These are phyloP conservation scores for Heritiera fomes DNA, from an alignment of 345 rosid species.

Conservation along the genomic window DNA sequence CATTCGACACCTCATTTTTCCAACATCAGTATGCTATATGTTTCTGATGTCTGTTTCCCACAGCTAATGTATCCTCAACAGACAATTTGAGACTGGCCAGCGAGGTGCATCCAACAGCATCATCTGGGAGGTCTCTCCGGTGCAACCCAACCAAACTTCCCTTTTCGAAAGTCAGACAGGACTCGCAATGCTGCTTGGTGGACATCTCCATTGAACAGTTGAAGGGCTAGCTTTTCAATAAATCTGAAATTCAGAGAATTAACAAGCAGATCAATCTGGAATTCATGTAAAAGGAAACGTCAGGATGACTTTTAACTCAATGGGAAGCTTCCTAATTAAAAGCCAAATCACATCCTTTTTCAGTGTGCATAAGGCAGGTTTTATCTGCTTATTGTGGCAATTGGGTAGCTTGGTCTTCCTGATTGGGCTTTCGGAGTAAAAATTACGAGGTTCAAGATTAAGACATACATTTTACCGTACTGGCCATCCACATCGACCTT, in stretches of 20 bases:
- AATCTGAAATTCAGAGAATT: slow-evolving; percentile 51
- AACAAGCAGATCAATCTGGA: slow-evolving; percentile 16
- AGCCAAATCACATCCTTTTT: too few relatives aligned
- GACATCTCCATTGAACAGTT: slow-evolving; percentile 77
- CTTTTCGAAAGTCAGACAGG: slow-evolving; percentile 82
- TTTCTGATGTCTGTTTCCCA: slow-evolving; percentile 18
- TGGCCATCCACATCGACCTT: slow-evolving; percentile 12
- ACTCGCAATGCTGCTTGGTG: slow-evolving; percentile 82
- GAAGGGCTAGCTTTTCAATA: slow-evolving; percentile 65
- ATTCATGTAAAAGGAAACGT: neutral
- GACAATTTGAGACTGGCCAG: neutral
- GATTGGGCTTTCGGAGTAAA: neutral
- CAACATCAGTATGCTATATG: neutral
- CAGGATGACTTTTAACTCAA: too few relatives aligned
- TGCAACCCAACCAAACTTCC: slow-evolving; percentile 79
- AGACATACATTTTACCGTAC: slow-evolving; percentile 1
- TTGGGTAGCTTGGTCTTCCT: neutral
- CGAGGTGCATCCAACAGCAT: slow-evolving; percentile 9
- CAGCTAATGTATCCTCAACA: neutral
- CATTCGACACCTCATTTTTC: neutral
- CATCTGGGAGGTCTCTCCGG: slow-evolving; percentile 78
- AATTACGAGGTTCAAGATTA: neutral
- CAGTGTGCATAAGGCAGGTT: too few relatives aligned
- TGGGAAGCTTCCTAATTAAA: too few relatives aligned
- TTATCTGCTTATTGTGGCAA: too few relatives aligned